Percentiles rank a stretch among this genome's conserved stretches.
These are phyloP conservation scores for Talaromyces ruber DNA, from an alignment of 495 filamentous ascomycete species.

Conservation along the genomic window DNA sequence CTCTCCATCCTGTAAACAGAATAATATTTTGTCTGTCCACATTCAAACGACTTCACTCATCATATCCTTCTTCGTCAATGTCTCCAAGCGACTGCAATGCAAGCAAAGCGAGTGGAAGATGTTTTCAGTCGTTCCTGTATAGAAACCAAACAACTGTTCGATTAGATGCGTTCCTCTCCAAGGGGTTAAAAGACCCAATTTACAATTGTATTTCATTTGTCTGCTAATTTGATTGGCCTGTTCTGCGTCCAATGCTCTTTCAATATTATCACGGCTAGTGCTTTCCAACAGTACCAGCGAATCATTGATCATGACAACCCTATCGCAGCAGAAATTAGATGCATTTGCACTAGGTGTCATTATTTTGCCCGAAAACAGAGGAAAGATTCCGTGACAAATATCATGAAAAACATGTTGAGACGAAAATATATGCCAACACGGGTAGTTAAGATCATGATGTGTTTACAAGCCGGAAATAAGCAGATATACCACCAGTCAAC, in stretches of 20 bases:
- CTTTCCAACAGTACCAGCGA: neutral
- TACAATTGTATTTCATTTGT: slow-evolving; percentile 3
- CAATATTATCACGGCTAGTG: neutral
- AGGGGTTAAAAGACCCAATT: neutral
- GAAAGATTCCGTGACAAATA: neutral
- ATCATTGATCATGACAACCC: too few species aligned
- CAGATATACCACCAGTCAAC: neutral
- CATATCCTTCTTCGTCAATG: neutral
- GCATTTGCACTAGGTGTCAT: too few species aligned
- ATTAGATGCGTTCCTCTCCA: neutral
- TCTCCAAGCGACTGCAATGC: neutral
- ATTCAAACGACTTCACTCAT: neutral
- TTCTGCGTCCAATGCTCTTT: too few species aligned
- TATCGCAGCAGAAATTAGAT: too few species aligned
- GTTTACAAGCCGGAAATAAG: neutral
- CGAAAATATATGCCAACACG: neutral
- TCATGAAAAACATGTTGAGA: neutral
- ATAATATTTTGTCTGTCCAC: neutral
- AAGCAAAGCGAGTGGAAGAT: neutral
- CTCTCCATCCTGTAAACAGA: slow-evolving; percentile 73
- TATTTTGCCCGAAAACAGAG: neutral
- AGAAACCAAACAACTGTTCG: neutral
- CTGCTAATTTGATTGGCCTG: too few species aligned
- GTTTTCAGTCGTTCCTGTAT: neutral
- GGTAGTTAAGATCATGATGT: neutral